These are phyloP conservation scores for Pseudocercospora fuligena DNA, from an alignment of 2,329 filamentous ascomycete genomes.

Conservation along the genomic window DNA sequence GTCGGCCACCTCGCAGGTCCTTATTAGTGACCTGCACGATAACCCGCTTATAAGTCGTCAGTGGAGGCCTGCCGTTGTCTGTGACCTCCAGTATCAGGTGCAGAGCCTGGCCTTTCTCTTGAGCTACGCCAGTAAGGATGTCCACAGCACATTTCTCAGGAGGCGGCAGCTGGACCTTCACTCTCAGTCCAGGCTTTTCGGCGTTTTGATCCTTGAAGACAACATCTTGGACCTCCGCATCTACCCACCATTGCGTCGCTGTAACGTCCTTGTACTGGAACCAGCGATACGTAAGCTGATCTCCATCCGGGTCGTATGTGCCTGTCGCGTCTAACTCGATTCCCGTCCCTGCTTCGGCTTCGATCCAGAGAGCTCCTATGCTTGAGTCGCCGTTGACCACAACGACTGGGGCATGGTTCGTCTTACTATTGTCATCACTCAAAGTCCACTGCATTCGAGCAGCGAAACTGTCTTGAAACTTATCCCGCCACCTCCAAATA, in stretches of 20 bases:
- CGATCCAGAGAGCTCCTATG: conserved; percentile 1
- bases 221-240: conserved; percentile 8
- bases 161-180: conserved; percentile 12
- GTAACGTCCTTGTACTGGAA: conserved; percentile 20
- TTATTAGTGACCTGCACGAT: conserved; percentile 18
- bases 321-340: conserved; percentile 2
- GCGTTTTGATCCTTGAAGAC: background rate
- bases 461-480: conserved; percentile 51
- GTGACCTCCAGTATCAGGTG: conserved; percentile 16
- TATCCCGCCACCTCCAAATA: conserved; percentile 51
- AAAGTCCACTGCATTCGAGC: conserved; percentile 49
- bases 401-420: conserved; percentile 17
- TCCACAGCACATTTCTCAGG: conserved; percentile 11
- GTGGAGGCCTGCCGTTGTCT: conserved; percentile 13
- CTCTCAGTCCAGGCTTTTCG: background rate
- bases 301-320: conserved; percentile 12
- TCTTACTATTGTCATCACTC: background rate
- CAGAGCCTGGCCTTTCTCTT: conserved; percentile 13
- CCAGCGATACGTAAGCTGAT: conserved; percentile 12
- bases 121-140: conserved; percentile 2
- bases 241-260: conserved; percentile 12
- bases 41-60: conserved; percentile 16
- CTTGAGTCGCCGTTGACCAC: background rate
- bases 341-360: conserved; percentile 1
- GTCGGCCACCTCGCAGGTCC: background rate